phyloP scores from a whole-genome alignment of 331 rosid species.

The Pyracantha coccinea region DNA sequence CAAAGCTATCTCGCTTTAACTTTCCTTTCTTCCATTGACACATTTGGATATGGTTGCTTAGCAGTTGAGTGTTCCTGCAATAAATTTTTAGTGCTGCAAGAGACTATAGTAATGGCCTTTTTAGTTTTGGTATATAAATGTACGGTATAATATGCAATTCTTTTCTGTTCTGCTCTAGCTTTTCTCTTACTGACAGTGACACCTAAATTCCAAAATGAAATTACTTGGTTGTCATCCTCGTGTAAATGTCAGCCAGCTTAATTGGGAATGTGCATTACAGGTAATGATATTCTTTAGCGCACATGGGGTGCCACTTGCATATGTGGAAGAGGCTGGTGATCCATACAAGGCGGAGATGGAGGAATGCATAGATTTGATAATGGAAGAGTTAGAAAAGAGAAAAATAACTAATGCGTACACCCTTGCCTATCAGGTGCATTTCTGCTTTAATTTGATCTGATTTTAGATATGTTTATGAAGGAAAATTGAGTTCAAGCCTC shows the following conservation, averaged over 20 bases:
- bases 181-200: background rate
- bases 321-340: conserved; percentile 98
- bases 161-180: background rate
- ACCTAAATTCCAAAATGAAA: background rate
- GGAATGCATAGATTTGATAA: conserved; percentile 87
- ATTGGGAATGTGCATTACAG: conserved; percentile 27
- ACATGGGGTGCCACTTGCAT: conserved; percentile 95
- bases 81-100: background rate
- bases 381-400: conserved; percentile 88
- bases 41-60: background rate
- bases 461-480: background rate
- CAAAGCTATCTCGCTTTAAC: background rate
- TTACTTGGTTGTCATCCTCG: conserved; percentile 9
- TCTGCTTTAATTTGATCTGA: background rate
- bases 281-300: conserved; percentile 92
- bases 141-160: background rate
- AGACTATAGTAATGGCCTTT: background rate
- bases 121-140: background rate
- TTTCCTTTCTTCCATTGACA: background rate
- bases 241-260: background rate
- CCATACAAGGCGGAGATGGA: conserved; percentile 99
- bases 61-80: background rate
- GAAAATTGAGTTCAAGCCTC: background rate
- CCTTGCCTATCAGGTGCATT: conserved; percentile 85
- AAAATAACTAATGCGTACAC: conserved; percentile 62